Conservation (phyloP, 176 grass and related monocot genomes). For the Juncus inflexus region DNA sequence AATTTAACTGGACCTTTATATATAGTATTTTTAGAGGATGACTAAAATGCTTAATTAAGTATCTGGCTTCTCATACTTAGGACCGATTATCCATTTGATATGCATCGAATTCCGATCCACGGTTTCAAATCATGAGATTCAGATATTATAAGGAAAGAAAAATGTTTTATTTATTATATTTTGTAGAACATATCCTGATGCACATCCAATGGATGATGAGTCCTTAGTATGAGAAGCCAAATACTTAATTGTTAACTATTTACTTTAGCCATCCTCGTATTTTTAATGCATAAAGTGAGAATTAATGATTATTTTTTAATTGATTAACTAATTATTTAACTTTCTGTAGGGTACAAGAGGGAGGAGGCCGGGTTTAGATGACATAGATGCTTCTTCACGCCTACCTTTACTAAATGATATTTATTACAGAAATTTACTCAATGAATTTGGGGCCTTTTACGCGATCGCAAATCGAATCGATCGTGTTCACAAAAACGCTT, state of each 20-base stretch:
- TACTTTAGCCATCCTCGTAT: not conserved
- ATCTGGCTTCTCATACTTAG: too few species aligned
- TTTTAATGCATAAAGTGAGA: slow-evolving; percentile 10
- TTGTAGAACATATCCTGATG: too few species aligned
- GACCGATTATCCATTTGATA: too few species aligned
- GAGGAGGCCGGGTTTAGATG: slow-evolving; percentile 79
- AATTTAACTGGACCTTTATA: too few species aligned
- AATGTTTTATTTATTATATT: too few species aligned
- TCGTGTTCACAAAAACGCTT: slow-evolving; percentile 83
- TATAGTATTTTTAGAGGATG: too few species aligned
- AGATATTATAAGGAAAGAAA: too few species aligned
- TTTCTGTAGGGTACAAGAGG: slow-evolving; percentile 66
- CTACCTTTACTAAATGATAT: slow-evolving; percentile 66
- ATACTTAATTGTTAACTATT: not conserved
- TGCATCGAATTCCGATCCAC: too few species aligned
- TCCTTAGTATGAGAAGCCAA: too few species aligned
- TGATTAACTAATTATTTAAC: not conserved
- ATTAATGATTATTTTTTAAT: not conserved
- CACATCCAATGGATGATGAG: too few species aligned
- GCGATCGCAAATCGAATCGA: slow-evolving; percentile 80
- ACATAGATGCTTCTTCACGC: slow-evolving; percentile 94
- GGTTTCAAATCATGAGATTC: too few species aligned
- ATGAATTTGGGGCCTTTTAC: slow-evolving; percentile 95
- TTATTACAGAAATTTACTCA: slow-evolving; percentile 86
- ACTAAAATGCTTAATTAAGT: too few species aligned